Evolutionary conservation across 306 rosid genomes (phyloP).

Genomic region (Sechiopsis laciniata): DNA sequence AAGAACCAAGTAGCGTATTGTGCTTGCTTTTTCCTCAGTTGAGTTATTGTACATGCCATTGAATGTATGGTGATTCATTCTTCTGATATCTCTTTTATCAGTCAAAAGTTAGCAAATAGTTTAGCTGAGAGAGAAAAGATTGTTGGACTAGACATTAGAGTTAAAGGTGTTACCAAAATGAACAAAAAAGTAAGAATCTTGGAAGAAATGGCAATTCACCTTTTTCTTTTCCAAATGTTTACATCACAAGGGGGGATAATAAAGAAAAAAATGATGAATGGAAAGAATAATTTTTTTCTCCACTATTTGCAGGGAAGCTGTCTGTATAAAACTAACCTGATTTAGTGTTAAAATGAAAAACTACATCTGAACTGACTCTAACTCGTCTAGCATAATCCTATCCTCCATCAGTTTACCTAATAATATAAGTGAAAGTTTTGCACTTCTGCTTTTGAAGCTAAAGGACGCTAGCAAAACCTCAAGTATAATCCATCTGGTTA

Average conservation of each 20-base stretch:
- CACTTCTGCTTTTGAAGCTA: background rate
- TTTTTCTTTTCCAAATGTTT: conserved; percentile 4
- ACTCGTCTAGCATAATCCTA: conserved; percentile 25
- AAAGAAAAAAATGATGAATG: conserved; percentile 50
- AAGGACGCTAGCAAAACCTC: conserved; percentile 13
- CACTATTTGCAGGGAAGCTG: conserved; percentile 25
- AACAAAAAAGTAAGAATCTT: background rate
- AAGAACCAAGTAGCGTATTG: background rate
- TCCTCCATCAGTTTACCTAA: background rate
- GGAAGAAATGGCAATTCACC: conserved; percentile 26
- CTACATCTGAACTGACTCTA: conserved; percentile 32
- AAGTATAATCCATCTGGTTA: background rate
- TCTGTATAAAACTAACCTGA: conserved; percentile 39
- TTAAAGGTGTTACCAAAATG: background rate
- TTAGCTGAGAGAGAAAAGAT: background rate
- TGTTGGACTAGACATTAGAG: background rate
- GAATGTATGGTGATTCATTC: background rate
- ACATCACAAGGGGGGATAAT: background rate
- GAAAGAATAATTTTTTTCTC: conserved; percentile 32
- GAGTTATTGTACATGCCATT: background rate
- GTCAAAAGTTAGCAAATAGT: background rate
- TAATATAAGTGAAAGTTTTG: background rate
- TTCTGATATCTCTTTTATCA: background rate
- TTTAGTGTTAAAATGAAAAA: conserved; percentile 29
- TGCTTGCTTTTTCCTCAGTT: background rate